These are phyloP conservation scores for Tuber aestivum DNA, from an alignment of 495 filamentous ascomycete species.

Conservation along the genomic window DNA sequence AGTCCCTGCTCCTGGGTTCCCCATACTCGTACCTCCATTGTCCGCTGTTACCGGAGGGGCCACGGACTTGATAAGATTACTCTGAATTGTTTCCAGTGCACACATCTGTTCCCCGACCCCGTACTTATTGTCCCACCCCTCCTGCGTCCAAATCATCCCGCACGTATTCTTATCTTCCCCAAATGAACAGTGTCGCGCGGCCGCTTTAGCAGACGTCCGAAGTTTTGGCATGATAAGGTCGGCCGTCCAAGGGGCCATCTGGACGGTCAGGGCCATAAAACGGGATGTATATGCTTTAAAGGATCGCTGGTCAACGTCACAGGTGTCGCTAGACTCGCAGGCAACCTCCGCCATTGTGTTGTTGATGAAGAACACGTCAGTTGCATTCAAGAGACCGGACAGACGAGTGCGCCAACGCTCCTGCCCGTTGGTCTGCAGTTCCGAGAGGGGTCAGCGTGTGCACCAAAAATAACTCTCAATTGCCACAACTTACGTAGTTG, in stretches of 20 bases:
- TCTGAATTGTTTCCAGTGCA: slow-evolving; percentile 55
- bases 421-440: slow-evolving; percentile 40
- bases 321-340: slow-evolving; percentile 51
- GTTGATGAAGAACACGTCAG: slow-evolving; percentile 56
- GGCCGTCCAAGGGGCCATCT: slow-evolving; percentile 63
- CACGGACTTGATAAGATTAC: slow-evolving; percentile 48
- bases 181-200: slow-evolving; percentile 63
- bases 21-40: slow-evolving; percentile 57
- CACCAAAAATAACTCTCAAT: not conserved
- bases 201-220: slow-evolving; percentile 58
- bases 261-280: slow-evolving; percentile 65
- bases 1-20: slow-evolving; percentile 56
- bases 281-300: slow-evolving; percentile 83
- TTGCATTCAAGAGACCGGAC: slow-evolving; percentile 54
- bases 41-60: slow-evolving; percentile 53
- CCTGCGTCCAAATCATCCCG: slow-evolving; percentile 57
- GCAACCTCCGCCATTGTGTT: slow-evolving; percentile 62
- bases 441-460: slow-evolving; percentile 20
- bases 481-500: slow-evolving; percentile 48
- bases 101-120: slow-evolving; percentile 58
- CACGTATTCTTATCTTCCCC: slow-evolving; percentile 53
- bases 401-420: slow-evolving; percentile 30
- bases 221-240: slow-evolving; percentile 61
- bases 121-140: slow-evolving; percentile 54
- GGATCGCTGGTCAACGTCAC: slow-evolving; percentile 69